Evolutionary conservation across 345 rosid species (phyloP), one percentile per base, ranked within the genome.

Genomic region (Acer saccharum): DNA sequence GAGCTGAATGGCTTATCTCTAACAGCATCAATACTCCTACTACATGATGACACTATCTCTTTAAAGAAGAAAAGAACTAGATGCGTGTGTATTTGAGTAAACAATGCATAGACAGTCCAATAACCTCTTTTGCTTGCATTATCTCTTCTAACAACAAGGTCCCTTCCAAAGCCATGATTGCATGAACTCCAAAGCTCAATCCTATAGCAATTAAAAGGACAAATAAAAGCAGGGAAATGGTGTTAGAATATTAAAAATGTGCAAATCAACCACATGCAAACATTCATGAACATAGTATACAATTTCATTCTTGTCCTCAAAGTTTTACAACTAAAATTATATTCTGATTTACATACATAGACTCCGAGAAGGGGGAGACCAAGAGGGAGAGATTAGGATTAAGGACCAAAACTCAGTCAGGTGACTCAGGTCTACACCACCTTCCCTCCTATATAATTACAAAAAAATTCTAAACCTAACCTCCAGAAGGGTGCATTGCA

Each of bases 111-210:
- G 66, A 72, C 48, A 65, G 50, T 32, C 14, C 48, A 46, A 35
- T 63, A 65, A 93, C 99, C 98, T 95, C 95, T 93, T 95, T 95
- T 73, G 97, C 92, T 84, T 92, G 97, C 83, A 90, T 88, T 78
- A 94, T 88, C 84, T 96, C 98, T 73, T 96, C 99, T 57, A 96
- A 83, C 46, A 96, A 83, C 80, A 90, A 79, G 23, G 97, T 93
- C 77, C 97, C 97, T 73, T 96, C 98, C 85, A 92, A 86, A 80
- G 83, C 87, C 92, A 96, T 86, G 76, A 96, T 83, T 76, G 98
- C 97, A 78, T 84, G 79, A 73, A 94, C 80, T 58, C 97, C 92
- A 67, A 96, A 96, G 84, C 91, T 92, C 88, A 96, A 85, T 76
- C 99, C 98, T 94, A 81, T 13, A 54, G 75, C 63, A 66, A 83